Percentiles rank a stretch among this genome's conserved stretches.
phyloP scores from a whole-genome alignment of 495 filamentous ascomycete genomes.

The Margaritispora aquatica region DNA sequence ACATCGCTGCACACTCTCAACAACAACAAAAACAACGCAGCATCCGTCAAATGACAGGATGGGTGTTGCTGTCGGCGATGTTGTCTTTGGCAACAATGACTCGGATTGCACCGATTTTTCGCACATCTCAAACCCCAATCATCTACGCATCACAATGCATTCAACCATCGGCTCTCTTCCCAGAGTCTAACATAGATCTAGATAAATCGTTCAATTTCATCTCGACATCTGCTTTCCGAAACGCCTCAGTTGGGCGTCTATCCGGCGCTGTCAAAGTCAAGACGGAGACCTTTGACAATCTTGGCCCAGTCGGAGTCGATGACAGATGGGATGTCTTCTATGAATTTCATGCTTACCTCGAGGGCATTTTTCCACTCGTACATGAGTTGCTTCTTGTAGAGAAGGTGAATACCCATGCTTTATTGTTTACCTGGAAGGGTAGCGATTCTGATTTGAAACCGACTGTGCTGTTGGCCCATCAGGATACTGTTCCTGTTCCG shows the following conservation, averaged over 20 bases:
- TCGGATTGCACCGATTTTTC: background rate
- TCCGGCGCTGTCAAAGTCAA: background rate
- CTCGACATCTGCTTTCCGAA: background rate
- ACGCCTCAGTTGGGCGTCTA: background rate
- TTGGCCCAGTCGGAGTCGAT: background rate
- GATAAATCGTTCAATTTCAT: background rate
- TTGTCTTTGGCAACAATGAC: background rate
- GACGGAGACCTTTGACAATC: background rate
- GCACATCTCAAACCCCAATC: background rate
- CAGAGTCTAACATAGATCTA: background rate
- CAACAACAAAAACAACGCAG: too few species aligned
- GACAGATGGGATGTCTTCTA: background rate
- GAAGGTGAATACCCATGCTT: slow-evolving; percentile 59
- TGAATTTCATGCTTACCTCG: background rate
- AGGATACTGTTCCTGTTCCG: slow-evolving; percentile 36
- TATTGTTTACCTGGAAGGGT: slow-evolving; percentile 62
- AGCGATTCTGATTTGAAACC: slow-evolving; percentile 50
- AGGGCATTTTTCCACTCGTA: slow-evolving; percentile 13
- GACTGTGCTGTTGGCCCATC: slow-evolving; percentile 63
- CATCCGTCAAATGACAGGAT: too few species aligned
- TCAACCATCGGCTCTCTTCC: background rate
- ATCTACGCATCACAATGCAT: background rate
- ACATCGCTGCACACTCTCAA: too few species aligned
- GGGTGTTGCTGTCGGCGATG: background rate
- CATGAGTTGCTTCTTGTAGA: slow-evolving; percentile 39